Percentiles rank a stretch among this genome's conserved stretches.
phyloP scores from a whole-genome alignment of 1,139 yeast species.

The Yamadazyma buinensis region DNA sequence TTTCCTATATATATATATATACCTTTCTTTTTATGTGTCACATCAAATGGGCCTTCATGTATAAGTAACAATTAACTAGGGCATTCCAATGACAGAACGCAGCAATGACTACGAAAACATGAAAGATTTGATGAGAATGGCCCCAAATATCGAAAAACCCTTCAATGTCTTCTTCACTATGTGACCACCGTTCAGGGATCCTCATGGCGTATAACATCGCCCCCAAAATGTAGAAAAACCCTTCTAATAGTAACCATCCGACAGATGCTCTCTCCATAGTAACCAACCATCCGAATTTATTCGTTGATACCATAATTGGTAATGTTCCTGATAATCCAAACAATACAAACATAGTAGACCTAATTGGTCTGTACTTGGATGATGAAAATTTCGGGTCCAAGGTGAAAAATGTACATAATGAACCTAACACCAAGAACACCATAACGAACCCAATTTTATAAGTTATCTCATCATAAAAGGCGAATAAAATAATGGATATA shows the following conservation, averaged over 20 bases:
- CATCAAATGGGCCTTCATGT: too few species aligned
- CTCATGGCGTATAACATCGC: constrained; percentile 77
- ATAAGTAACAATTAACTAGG: constrained; percentile 54
- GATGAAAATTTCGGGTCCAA: constrained; percentile 63
- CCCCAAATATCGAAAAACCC: constrained; percentile 67
- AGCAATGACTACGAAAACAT: constrained; percentile 75
- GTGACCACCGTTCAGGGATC: constrained; percentile 68
- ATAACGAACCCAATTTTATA: constrained; percentile 42
- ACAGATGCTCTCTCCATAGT: constrained; percentile 53
- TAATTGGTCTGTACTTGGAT: constrained; percentile 66
- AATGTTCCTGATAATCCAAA: constrained; percentile 79
- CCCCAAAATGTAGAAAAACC: constrained; percentile 69
- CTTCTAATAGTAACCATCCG: constrained; percentile 65
- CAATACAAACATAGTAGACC: constrained; percentile 74
- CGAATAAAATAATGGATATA: constrained; percentile 66
- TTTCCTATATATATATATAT: too few species aligned
- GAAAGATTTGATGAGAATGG: constrained; percentile 87
- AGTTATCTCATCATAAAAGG: constrained; percentile 50
- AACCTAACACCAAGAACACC: constrained; percentile 54
- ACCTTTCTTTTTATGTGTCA: too few species aligned
- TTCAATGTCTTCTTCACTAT: constrained; percentile 41
- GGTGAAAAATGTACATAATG: constrained; percentile 61
- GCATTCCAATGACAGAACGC: constrained; percentile 74
- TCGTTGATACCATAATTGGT: constrained; percentile 58
- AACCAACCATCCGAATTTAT: constrained; percentile 29